Conservation (phyloP, 108 stramenopile genomes). For the Skeletonema menzelii region DNA sequence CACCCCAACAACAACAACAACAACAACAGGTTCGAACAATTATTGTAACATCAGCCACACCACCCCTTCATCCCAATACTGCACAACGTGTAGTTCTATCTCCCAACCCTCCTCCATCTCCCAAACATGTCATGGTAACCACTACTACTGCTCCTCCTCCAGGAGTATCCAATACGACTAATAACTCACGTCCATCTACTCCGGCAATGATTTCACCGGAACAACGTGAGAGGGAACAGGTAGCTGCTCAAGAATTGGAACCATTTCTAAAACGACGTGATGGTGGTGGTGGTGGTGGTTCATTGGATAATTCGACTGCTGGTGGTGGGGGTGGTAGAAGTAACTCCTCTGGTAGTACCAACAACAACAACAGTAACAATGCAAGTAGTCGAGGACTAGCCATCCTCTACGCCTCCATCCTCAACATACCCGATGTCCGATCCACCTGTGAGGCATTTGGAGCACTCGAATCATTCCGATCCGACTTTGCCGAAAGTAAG, state of each 20-base stretch:
- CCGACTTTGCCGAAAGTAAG: constrained; percentile 67
- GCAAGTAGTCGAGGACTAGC: constrained; percentile 63
- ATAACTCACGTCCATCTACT: constrained; percentile 18
- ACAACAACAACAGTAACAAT: neutral
- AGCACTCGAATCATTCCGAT: constrained; percentile 68
- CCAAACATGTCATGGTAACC: neutral
- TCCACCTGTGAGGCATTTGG: constrained; percentile 84
- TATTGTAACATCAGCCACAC: neutral
- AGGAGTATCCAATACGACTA: neutral
- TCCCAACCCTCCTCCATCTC: neutral
- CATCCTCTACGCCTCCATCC: constrained; percentile 56
- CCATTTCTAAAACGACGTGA: constrained; percentile 24
- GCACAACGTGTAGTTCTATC: neutral
- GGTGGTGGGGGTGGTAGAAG: neutral
- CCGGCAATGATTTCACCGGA: constrained; percentile 8
- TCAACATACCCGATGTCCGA: constrained; percentile 58
- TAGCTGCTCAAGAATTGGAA: constrained; percentile 25
- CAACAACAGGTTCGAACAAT: neutral
- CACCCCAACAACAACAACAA: neutral
- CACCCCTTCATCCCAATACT: neutral
- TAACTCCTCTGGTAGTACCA: neutral
- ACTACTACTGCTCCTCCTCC: neutral
- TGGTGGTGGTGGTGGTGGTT: neutral
- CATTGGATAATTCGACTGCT: constrained; percentile 30
- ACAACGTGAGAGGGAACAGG: constrained; percentile 22